These are phyloP conservation scores for Camellia sinensis DNA, from an alignment of 148 eudicot genomes.

Conservation along the genomic window DNA sequence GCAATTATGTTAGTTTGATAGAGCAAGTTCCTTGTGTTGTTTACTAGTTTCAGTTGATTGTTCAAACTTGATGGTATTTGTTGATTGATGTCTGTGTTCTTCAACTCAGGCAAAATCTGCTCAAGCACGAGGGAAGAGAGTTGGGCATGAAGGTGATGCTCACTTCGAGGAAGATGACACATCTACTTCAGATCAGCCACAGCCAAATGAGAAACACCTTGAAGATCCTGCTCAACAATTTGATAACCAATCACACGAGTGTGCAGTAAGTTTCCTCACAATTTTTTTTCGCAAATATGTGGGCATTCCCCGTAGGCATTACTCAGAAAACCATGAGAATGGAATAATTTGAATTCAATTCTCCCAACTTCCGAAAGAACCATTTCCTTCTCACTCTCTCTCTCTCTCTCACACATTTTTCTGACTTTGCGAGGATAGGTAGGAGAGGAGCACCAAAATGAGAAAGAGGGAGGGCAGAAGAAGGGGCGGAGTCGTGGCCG, in stretches of 20 bases:
- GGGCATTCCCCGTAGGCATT: background rate
- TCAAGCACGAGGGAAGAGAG: conserved; percentile 58
- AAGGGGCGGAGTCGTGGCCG: conserved; percentile 64
- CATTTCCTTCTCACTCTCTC: background rate
- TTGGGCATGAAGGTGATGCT: conserved; percentile 60
- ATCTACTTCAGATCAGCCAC: conserved; percentile 49
- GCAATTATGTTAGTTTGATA: background rate
- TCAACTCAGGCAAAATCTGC: conserved; percentile 49
- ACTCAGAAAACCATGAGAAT: background rate
- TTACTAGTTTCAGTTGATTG: background rate
- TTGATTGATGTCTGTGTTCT: background rate
- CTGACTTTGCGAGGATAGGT: conserved; percentile 28
- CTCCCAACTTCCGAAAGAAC: background rate
- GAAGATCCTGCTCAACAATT: conserved; percentile 46
- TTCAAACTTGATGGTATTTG: background rate
- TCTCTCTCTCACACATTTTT: too few relatives aligned
- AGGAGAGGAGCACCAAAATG: conserved; percentile 51
- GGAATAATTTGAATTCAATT: background rate
- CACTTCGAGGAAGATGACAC: conserved; percentile 55
- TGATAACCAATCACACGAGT: conserved; percentile 51
- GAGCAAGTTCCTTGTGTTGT: background rate
- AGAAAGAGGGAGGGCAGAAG: conserved; percentile 61
- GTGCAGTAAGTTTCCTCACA: conserved; percentile 40
- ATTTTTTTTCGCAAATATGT: background rate
- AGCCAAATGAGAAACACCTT: conserved; percentile 43